Evolutionary conservation across 2,329 filamentous ascomycete species (phyloP), one percentile per base, ranked within the genome.

Genomic region (Daldinia eschscholtzii): DNA sequence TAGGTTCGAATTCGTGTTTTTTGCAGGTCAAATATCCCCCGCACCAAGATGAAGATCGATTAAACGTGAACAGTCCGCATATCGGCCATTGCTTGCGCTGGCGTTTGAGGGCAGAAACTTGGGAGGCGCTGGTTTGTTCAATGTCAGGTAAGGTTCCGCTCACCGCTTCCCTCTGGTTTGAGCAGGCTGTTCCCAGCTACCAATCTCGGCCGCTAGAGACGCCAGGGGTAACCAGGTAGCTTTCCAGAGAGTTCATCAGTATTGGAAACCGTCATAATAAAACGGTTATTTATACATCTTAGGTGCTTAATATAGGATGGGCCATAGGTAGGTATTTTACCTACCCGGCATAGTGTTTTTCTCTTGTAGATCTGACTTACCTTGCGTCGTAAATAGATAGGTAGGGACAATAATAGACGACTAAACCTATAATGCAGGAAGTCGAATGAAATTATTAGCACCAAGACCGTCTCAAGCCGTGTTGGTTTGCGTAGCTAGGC

Each of bases 1-100:
- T 56, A 50, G 42, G 15, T 41, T 63, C 48, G 56, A 28, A 57
- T 61, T 70, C 48, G 26, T 52, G 13, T 60, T 65, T 28, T 58
- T 58, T 61, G 60, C 50, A 73, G 70, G 59, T 70, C 66, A 68
- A 70, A 72, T 73, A 60, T 26, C 68, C 71, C 75, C 72, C 73
- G 71, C 74, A 73, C 70, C 72, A 57, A 73, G 71, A 53, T 48
- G 44, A 68, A 72, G 64, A 65, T 67, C 63, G 65, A 62, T 48
- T 37, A 55, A 52, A 33, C 61, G 42, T 53, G 70, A 60, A 67
- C 57, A 59, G 65, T 68, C 72, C 62, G 68, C 67, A 64, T 62
- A 65, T 65, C 65, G 68, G 70, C 55, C 70, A 71, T 60, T 65
- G 66, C 71, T 73, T 64, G 56, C 53, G 44, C 55, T 70, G 70